Conservation (phyloP, 2,329 filamentous ascomycete genomes). For the Arachnomyces sp. region DNA sequence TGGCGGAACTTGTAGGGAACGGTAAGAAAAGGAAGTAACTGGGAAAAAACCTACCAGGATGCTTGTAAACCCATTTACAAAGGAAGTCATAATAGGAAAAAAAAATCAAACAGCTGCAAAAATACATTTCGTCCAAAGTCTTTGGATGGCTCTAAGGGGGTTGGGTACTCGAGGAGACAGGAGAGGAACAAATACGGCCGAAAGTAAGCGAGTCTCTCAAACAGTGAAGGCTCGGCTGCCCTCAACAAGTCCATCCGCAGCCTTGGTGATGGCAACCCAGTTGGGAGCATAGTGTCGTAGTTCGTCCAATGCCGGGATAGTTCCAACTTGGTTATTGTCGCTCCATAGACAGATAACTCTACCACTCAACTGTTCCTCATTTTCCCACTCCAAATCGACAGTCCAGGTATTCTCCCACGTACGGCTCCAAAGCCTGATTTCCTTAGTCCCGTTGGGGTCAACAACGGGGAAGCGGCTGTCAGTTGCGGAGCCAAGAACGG, state of each 20-base stretch:
- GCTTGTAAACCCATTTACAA: too few species aligned
- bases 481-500: slow-evolving; percentile 51
- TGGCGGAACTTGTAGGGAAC: too few species aligned
- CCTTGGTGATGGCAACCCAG: slow-evolving; percentile 73
- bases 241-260: slow-evolving; percentile 70
- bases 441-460: slow-evolving; percentile 54
- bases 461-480: slow-evolving; percentile 57
- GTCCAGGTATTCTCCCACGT: slow-evolving; percentile 70
- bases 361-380: slow-evolving; percentile 46
- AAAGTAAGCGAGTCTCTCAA: slow-evolving; percentile 20
- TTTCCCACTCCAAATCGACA: slow-evolving; percentile 61
- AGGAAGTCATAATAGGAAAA: too few species aligned
- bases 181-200: background rate
- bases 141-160: too few species aligned
- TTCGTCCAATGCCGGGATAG: slow-evolving; percentile 79
- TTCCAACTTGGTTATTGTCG: slow-evolving; percentile 63
- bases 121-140: too few species aligned
- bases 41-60: too few species aligned
- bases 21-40: too few species aligned
- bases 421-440: slow-evolving; percentile 73
- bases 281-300: slow-evolving; percentile 63
- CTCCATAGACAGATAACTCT: slow-evolving; percentile 75
- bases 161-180: too few species aligned
- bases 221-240: slow-evolving; percentile 61
- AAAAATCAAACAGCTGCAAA: too few species aligned